Base-by-base conservation (phyloP, 2,329 filamentous ascomycete genomes). In the Aspergillus transmontanensis region DNA sequence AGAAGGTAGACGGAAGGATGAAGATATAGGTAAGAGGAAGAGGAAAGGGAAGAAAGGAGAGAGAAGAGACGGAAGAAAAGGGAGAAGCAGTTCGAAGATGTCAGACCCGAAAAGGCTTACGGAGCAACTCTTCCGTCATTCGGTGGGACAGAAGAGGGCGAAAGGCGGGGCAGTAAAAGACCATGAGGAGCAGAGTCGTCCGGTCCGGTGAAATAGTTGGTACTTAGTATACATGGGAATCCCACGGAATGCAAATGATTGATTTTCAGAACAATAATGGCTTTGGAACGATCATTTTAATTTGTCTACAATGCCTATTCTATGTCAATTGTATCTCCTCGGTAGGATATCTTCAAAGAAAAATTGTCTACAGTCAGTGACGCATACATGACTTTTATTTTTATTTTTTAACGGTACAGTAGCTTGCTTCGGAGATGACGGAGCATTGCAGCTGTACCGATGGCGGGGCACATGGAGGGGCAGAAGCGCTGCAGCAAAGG, bases 121-220 rank as follows among this genome's bases (percentile, higher is more conserved):
- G 73, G 74, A 75, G 72, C 72, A 72, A 73, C 59, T 70, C 69
- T 74, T 76, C 75, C 74, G 75, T 76, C 75, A 76, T 72, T 51
- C 28, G 73, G 68, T 69, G 68, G 68, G 68, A 69, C 66, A 64
- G 71, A 70, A 66, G 58, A 51, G 48, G n/a, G 14, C 9, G 48
- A 51, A 61, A 55, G 66, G 69, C 68, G 69, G 69, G 70, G 69
- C 69, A 65, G 64, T 62, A 60, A 50, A 21, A 34, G 26, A 34
- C 21, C 26, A 41, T 36, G 53, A 66, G 74, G 75, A 77, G 75
- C 71, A 76, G 72, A 75, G 73, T 76, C 70, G 71, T 76, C 75
- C 75, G 75, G 73, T 68, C 60, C 62, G 63, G 62, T 65, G 62
- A 66, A 68, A 48, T 48, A 51, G 48, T 51, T 51, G 48, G 48